A percentile compares a stretch with the other conserved stretches of the same genome.
Conservation (phyloP, 2,329 filamentous ascomycete genomes). For the Epichloe brachyelytri region DNA sequence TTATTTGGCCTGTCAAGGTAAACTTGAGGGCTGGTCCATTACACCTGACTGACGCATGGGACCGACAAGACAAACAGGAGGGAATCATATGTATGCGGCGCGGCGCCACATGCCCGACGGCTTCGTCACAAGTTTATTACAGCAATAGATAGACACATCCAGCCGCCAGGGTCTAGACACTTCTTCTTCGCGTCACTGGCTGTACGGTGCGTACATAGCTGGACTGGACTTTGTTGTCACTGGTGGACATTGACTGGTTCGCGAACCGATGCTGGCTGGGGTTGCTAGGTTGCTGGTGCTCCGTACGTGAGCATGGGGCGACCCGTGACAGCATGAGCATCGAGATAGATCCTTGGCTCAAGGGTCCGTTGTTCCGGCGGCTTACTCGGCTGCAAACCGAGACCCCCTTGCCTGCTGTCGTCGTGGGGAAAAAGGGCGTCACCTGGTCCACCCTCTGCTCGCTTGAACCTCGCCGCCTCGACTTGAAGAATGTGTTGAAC, state of each 20-base stretch:
- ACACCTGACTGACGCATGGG: too few species aligned
- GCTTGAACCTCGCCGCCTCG: too few species aligned
- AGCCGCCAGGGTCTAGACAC: neutral
- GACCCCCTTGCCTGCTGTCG: conserved; percentile 3
- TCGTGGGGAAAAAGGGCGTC: conserved; percentile 11
- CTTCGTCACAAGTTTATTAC: too few species aligned
- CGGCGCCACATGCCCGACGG: too few species aligned
- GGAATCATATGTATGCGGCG: too few species aligned
- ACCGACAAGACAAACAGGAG: too few species aligned
- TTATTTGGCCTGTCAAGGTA: too few species aligned
- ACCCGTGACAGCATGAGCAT: conserved; percentile 7
- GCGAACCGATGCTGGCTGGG: neutral
- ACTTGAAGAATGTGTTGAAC: too few species aligned
- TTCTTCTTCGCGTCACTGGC: neutral
- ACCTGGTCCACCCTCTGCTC: conserved; percentile 9
- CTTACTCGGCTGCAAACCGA: conserved; percentile 27
- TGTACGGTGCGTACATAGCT: neutral
- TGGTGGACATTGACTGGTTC: neutral
- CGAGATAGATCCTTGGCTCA: conserved; percentile 14
- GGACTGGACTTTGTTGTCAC: neutral
- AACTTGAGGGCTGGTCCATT: neutral
- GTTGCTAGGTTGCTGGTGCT: too few species aligned
- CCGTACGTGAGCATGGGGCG: too few species aligned
- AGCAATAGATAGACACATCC: neutral
- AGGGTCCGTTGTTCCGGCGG: conserved; percentile 14